These are phyloP conservation scores for Plasmodium knowlesi DNA, from an alignment of 169 alveolate species.

Conservation along the genomic window DNA sequence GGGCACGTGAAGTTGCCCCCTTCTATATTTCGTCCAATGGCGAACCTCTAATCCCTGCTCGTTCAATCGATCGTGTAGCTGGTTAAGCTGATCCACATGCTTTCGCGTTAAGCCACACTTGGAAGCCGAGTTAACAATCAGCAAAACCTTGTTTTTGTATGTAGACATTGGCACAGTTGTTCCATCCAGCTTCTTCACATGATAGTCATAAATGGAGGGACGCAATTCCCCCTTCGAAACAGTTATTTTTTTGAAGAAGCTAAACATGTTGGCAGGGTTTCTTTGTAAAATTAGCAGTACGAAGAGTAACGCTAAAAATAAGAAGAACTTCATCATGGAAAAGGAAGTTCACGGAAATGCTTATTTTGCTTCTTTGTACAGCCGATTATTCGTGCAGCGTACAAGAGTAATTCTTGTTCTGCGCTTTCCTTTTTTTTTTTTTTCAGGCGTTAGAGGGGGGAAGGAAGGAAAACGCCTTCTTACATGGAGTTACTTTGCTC, in stretches of 20 bases:
- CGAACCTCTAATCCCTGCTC: slow-evolving; percentile 41
- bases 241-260: slow-evolving; percentile 42
- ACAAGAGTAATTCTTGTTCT: neutral
- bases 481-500: neutral
- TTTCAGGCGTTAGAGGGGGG: neutral
- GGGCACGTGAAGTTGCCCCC: neutral
- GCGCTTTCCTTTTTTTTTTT: neutral
- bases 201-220: slow-evolving; percentile 41
- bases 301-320: neutral
- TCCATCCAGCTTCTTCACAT: slow-evolving; percentile 18
- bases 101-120: slow-evolving; percentile 60
- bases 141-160: slow-evolving; percentile 32
- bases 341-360: neutral
- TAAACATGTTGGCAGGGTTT: slow-evolving; percentile 15
- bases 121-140: slow-evolving; percentile 65
- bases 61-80: slow-evolving; percentile 4
- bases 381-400: neutral
- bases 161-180: slow-evolving; percentile 33
- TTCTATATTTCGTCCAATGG: neutral
- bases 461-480: neutral
- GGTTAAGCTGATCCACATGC: slow-evolving; percentile 36
- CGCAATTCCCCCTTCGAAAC: slow-evolving; percentile 23
- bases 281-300: neutral
- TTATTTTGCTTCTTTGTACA: neutral
- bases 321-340: neutral